These are phyloP conservation scores for Diddensiella transvaalensis DNA, from an alignment of 805 yeast genomes.

Conservation along the genomic window DNA sequence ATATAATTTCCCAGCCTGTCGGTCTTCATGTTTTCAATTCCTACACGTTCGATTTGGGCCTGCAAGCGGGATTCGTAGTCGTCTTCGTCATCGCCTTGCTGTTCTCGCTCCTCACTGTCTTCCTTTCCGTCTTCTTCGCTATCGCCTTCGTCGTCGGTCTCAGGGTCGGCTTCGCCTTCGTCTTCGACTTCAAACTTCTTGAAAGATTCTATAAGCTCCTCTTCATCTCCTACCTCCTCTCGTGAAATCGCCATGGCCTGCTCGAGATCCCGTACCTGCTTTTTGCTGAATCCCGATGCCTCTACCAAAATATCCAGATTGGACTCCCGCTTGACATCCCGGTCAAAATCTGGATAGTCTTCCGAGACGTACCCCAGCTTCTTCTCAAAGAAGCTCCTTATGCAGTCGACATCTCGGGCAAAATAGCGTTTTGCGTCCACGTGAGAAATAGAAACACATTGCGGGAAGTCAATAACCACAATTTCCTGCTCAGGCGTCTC, in stretches of 20 bases:
- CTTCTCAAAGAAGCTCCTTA: slow-evolving; percentile 74
- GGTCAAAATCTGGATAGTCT: slow-evolving; percentile 76
- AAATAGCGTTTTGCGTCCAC: slow-evolving; percentile 83
- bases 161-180: slow-evolving; percentile 42
- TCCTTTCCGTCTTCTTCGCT: slow-evolving; percentile 38
- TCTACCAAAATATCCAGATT: slow-evolving; percentile 80
- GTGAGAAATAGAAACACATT: slow-evolving; percentile 91
- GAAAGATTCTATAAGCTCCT: slow-evolving; percentile 31
- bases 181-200: slow-evolving; percentile 38
- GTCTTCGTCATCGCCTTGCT: slow-evolving; percentile 17
- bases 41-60: slow-evolving; percentile 29
- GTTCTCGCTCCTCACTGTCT: slow-evolving; percentile 37
- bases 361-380: slow-evolving; percentile 73
- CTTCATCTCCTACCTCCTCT: slow-evolving; percentile 41
- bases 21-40: slow-evolving; percentile 52
- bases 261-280: slow-evolving; percentile 64
- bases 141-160: slow-evolving; percentile 32
- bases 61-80: slow-evolving; percentile 41
- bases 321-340: slow-evolving; percentile 68
- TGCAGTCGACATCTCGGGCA: slow-evolving; percentile 89
- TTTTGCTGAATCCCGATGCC: slow-evolving; percentile 81
- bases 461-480: slow-evolving; percentile 96
- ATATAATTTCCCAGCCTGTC: slow-evolving; percentile 82
- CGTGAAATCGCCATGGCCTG: slow-evolving; percentile 54
- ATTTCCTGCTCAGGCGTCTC: slow-evolving; percentile 57